Percentiles rank a stretch among this genome's conserved stretches.
These are phyloP conservation scores for Parathielavia hyrcaniae DNA, from an alignment of 495 filamentous ascomycete species.

Conservation along the genomic window DNA sequence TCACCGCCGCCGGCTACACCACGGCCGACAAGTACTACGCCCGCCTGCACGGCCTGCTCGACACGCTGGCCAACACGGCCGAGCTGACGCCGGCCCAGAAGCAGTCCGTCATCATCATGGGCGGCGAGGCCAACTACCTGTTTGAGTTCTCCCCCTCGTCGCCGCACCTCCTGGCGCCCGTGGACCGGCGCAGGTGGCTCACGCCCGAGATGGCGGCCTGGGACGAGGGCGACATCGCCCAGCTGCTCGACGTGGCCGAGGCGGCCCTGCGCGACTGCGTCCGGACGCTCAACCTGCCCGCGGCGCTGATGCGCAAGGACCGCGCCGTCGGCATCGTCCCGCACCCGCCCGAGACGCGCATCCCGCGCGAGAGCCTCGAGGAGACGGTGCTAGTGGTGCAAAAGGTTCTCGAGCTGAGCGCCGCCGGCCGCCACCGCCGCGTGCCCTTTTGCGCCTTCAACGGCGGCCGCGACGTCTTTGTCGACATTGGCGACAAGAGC, in stretches of 20 bases:
- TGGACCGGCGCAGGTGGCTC: conserved; percentile 68
- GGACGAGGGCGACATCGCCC: conserved; percentile 67
- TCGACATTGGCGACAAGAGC: conserved; percentile 97
- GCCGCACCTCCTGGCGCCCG: conserved; percentile 52
- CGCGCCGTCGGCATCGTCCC: conserved; percentile 90
- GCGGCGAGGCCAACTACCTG: conserved; percentile 78
- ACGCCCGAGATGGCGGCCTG: conserved; percentile 83
- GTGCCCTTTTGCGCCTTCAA: conserved; percentile 98
- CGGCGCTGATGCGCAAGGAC: conserved; percentile 77
- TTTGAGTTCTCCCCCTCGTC: conserved; percentile 61
- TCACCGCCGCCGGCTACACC: conserved; percentile 94
- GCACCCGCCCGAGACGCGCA: conserved; percentile 48
- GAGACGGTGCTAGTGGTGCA: conserved; percentile 93
- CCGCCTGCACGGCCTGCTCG: conserved; percentile 76
- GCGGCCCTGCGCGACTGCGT: conserved; percentile 73
- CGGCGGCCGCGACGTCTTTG: conserved; percentile 93
- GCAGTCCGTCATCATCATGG: conserved; percentile 79
- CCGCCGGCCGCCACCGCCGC: conserved; percentile 38
- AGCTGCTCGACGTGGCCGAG: conserved; percentile 81
- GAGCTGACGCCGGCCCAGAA: conserved; percentile 57
- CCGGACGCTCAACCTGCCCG: conserved; percentile 66
- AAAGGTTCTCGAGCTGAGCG: conserved; percentile 78
- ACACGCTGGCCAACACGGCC: conserved; percentile 62
- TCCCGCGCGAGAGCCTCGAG: conserved; percentile 83
- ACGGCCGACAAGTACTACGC: conserved; percentile 76